These are phyloP conservation scores for Entelexis paramagnoliae DNA, from an alignment of 1,139 yeast species.

Conservation along the genomic window DNA sequence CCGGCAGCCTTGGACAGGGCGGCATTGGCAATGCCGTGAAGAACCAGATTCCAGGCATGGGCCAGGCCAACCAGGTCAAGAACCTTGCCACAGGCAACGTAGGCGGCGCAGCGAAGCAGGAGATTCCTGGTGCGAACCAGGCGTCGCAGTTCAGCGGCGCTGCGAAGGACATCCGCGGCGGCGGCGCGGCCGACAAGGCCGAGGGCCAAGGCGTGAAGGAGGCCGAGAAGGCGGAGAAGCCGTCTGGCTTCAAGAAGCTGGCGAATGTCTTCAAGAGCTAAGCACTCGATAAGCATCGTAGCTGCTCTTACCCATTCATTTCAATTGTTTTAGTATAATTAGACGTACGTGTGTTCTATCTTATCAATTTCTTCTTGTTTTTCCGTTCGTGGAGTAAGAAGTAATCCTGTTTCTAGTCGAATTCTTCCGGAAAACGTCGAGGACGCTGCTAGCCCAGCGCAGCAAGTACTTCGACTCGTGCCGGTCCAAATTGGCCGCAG, in stretches of 20 bases:
- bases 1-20: conserved; percentile 4
- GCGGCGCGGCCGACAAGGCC: conserved; percentile 6
- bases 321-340: no score
- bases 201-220: conserved; percentile 1
- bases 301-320: no score
- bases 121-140: conserved; percentile 14
- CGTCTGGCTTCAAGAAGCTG: conserved; percentile 13
- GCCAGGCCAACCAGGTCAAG: conserved; percentile 11
- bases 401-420: no score
- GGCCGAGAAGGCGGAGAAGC: conserved; percentile 9
- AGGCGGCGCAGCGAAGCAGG: conserved; percentile 12
- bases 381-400: no score
- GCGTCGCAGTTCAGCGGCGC: conserved; percentile 9
- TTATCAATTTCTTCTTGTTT: no score
- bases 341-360: no score
- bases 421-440: no score
- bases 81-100: conserved; percentile 9
- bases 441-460: no score
- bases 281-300: no score
- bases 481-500: no score
- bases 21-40: conserved; percentile 9
- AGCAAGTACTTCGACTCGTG: no score
- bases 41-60: conserved; percentile 13
- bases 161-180: conserved; percentile 10
- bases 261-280: conserved; percentile 17